A percentile compares a stretch with the other conserved stretches of the same genome.
These are phyloP conservation scores for Elymus sibiricus DNA, from an alignment of 176 grass and related monocot genomes.

Conservation along the genomic window DNA sequence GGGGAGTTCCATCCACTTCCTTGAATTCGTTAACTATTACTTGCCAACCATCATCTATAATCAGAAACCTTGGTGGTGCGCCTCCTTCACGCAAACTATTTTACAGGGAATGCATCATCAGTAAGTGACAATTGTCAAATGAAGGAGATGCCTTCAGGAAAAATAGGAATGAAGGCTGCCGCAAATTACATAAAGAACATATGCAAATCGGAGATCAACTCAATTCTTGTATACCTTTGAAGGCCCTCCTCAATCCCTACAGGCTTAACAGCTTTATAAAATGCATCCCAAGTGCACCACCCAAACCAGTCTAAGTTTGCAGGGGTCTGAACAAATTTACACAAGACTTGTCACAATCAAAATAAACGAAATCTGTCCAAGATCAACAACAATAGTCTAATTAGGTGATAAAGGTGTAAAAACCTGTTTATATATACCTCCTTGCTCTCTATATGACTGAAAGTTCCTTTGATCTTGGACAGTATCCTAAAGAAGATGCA, in stretches of 20 bases:
- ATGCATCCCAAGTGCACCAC: constrained; percentile 76
- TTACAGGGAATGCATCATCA: not conserved
- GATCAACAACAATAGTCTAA: not conserved
- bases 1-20: constrained; percentile 16
- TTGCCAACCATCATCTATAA: constrained; percentile 74
- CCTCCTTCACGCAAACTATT: constrained; percentile 37
- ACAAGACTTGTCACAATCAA: not conserved
- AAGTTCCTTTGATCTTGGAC: constrained; percentile 53
- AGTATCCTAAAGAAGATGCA: constrained; percentile 18
- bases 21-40: constrained; percentile 34
- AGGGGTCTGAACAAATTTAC: constrained; percentile 28
- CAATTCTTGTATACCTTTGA: constrained; percentile 25
- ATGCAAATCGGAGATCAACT: not conserved
- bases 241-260: constrained; percentile 41
- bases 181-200: not conserved
- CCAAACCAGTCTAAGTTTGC: constrained; percentile 58
- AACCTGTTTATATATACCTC: constrained; percentile 35
- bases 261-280: constrained; percentile 58
- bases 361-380: not conserved
- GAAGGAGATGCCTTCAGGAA: not conserved
- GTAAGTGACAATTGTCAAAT: not conserved
- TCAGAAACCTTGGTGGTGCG: constrained; percentile 45
- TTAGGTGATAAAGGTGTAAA: not conserved
- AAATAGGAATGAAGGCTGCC: not conserved
- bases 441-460: constrained; percentile 51